Conservation (phyloP, 1,284 basidiomycete genomes). For the Cryptococcus hybrid region DNA sequence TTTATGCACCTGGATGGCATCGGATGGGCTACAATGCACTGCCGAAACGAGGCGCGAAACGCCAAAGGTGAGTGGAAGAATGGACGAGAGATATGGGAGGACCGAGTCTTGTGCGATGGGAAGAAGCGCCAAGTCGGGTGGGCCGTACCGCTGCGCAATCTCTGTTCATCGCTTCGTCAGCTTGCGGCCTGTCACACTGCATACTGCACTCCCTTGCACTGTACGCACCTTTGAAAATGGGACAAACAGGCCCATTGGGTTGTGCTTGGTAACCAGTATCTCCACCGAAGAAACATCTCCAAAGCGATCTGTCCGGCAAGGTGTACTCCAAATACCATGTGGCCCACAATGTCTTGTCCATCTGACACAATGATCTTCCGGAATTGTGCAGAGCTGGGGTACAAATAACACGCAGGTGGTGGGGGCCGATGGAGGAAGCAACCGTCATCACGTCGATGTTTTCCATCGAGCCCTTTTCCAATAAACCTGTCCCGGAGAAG, state of each 20-base stretch:
- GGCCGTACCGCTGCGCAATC: conserved; percentile 11
- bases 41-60: conserved; percentile 3
- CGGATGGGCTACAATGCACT: conserved; percentile 9
- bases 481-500: too few species aligned
- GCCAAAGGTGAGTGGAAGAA: conserved; percentile 3
- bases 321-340: conserved; percentile 11
- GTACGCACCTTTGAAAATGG: conserved; percentile 22
- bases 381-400: conserved; percentile 18
- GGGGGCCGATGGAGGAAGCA: background rate
- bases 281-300: conserved; percentile 10
- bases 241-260: conserved; percentile 7
- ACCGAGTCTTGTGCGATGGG: conserved; percentile 17
- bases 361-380: conserved; percentile 4
- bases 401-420: conserved; percentile 3
- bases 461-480: too few species aligned
- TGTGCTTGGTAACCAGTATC: conserved; percentile 27
- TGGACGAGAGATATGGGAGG: conserved; percentile 9
- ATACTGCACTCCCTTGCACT: background rate
- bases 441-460: too few species aligned
- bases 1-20: conserved; percentile 10
- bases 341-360: conserved; percentile 11
- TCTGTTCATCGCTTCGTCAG: conserved; percentile 2
- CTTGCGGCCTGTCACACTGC: background rate
- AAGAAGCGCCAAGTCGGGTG: conserved; percentile 16
- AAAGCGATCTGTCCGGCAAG: background rate